A percentile compares a stretch with the other conserved stretches of the same genome.
These are phyloP conservation scores for Tricholomella constricta DNA, from an alignment of 768 basidiomycete species.

Conservation along the genomic window DNA sequence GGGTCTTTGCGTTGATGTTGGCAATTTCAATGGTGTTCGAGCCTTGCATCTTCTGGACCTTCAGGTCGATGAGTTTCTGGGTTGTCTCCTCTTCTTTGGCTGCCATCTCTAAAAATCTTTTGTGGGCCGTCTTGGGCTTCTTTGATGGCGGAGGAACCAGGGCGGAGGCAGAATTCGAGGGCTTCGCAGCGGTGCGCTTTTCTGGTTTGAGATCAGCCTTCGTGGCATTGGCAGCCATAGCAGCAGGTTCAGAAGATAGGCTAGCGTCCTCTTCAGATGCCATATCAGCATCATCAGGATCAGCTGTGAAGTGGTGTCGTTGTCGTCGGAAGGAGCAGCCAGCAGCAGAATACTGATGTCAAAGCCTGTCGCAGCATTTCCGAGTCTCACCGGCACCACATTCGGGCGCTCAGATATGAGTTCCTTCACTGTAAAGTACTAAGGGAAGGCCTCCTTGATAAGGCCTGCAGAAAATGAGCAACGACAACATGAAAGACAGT, in stretches of 20 bases:
- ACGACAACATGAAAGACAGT: background rate
- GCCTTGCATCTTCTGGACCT: constrained; percentile 1
- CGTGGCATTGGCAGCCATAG: no score
- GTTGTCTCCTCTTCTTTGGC: constrained; percentile 15
- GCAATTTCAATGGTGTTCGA: constrained; percentile 17
- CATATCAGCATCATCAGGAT: no score
- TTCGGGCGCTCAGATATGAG: constrained; percentile 21
- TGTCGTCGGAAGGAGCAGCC: no score
- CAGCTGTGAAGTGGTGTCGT: no score
- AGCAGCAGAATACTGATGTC: no score
- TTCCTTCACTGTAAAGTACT: background rate
- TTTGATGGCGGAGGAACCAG: no score
- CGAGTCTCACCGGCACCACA: constrained; percentile 13
- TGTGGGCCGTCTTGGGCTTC: no score
- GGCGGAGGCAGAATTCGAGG: no score
- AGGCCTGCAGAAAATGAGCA: background rate
- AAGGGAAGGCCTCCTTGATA: background rate
- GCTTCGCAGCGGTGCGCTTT: no score
- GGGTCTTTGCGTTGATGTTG: constrained; percentile 1
- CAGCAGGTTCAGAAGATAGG: no score
- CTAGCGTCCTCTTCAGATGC: no score
- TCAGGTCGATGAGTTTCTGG: constrained; percentile 10
- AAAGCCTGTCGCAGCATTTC: constrained; percentile 10
- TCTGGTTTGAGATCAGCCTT: no score
- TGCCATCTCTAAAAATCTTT: constrained; percentile 1